These are phyloP conservation scores for Tolypocladium ovalisporum DNA, from an alignment of 2,329 filamentous ascomycete genomes.

Conservation along the genomic window DNA sequence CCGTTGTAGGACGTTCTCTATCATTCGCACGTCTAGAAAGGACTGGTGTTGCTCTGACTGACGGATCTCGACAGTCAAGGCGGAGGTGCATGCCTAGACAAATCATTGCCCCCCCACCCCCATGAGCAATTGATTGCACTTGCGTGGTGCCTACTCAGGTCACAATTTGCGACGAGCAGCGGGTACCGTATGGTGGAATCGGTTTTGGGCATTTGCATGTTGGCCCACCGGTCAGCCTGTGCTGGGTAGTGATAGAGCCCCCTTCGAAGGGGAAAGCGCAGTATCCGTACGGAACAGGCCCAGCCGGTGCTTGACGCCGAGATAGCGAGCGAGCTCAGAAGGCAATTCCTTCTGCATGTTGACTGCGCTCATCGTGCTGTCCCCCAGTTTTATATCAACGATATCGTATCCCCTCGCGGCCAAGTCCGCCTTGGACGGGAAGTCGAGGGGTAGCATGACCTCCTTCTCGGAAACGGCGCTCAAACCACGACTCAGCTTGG, in stretches of 20 bases:
- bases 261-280: too few species aligned
- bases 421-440: slow-evolving; percentile 47
- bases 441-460: slow-evolving; percentile 54
- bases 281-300: slow-evolving; percentile 60
- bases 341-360: slow-evolving; percentile 50
- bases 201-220: slow-evolving; percentile 63
- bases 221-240: not conserved
- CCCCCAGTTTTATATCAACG: slow-evolving; percentile 56
- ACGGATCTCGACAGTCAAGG: slow-evolving; percentile 32
- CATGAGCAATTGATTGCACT: slow-evolving; percentile 49
- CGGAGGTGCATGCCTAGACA: slow-evolving; percentile 58
- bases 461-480: slow-evolving; percentile 47
- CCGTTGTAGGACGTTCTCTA: slow-evolving; percentile 35
- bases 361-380: slow-evolving; percentile 41
- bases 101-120: slow-evolving; percentile 41
- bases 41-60: slow-evolving; percentile 23
- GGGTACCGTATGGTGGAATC: slow-evolving; percentile 47
- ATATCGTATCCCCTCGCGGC: slow-evolving; percentile 45
- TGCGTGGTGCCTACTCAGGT: slow-evolving; percentile 47
- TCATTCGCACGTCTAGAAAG: slow-evolving; percentile 45
- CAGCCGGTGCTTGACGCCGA: slow-evolving; percentile 56
- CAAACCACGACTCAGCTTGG: slow-evolving; percentile 39
- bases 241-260: not conserved
- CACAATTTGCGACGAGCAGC: slow-evolving; percentile 43
- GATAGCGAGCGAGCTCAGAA: slow-evolving; percentile 49